phyloP scores from a whole-genome alignment of 2,329 filamentous ascomycete genomes.

The Trichoderma hamatum region DNA sequence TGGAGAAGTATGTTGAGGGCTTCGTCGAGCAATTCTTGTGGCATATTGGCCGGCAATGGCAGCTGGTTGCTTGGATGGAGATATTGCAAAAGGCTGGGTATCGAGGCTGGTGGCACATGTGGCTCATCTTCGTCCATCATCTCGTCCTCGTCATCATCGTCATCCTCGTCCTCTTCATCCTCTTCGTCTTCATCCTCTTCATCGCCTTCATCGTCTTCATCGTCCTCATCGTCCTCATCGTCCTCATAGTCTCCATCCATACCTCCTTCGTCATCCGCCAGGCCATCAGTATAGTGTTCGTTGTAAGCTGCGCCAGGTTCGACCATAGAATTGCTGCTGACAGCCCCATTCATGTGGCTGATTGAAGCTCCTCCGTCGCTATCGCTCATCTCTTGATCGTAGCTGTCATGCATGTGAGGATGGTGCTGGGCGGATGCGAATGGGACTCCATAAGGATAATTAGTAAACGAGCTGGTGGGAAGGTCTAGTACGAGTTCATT shows the following conservation, averaged over 20 bases:
- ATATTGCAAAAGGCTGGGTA: slow-evolving; percentile 12
- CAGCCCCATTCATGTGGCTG: slow-evolving; percentile 11
- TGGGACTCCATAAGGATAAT: neutral
- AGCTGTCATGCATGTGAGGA: slow-evolving; percentile 31
- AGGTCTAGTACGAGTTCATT: slow-evolving; percentile 1
- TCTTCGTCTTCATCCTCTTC: neutral
- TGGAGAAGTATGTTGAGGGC: neutral
- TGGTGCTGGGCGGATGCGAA: neutral
- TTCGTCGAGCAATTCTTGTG: neutral
- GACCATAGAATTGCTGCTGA: neutral
- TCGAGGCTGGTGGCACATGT: neutral
- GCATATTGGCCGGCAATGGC: neutral
- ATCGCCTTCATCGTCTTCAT: neutral
- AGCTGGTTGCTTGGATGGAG: neutral
- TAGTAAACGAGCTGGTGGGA: neutral
- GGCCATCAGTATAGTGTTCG: neutral
- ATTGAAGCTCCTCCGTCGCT: slow-evolving; percentile 40
- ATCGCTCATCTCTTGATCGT: slow-evolving; percentile 43
- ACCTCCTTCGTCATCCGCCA: neutral
- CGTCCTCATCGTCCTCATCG: neutral
- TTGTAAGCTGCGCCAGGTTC: neutral
- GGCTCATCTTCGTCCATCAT: neutral
- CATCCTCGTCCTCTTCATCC: neutral
- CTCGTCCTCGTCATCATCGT: neutral
- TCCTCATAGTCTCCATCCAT: neutral